Percentiles rank a stretch among this genome's conserved stretches.
These are phyloP conservation scores for Penstemon barbatus DNA, from an alignment of 257 asterid species.

Conservation along the genomic window DNA sequence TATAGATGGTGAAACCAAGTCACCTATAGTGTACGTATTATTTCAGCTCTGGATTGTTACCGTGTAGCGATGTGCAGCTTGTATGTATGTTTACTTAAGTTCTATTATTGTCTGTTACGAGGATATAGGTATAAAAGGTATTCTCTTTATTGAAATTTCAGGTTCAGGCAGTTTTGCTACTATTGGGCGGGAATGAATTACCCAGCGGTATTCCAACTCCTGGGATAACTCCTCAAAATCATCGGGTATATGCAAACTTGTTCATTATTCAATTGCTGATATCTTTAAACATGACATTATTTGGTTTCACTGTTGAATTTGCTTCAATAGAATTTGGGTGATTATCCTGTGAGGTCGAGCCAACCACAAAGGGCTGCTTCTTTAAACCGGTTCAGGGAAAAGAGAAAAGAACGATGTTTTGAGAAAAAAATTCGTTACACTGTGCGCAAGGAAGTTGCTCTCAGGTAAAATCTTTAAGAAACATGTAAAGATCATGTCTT, in stretches of 20 bases:
- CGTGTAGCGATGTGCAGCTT: background rate
- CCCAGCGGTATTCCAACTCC: slow-evolving; percentile 68
- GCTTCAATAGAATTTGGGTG: slow-evolving; percentile 54
- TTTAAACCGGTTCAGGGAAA: slow-evolving; percentile 86
- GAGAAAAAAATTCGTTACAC: slow-evolving; percentile 92
- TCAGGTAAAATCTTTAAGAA: slow-evolving; percentile 52
- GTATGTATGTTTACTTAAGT: slow-evolving; percentile 3
- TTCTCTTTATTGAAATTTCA: slow-evolving; percentile 31
- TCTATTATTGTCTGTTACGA: background rate
- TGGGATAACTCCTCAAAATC: slow-evolving; percentile 64
- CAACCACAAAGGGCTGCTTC: slow-evolving; percentile 94
- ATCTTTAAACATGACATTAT: background rate
- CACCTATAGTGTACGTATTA: background rate
- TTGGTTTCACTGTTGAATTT: slow-evolving; percentile 25
- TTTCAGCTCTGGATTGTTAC: background rate
- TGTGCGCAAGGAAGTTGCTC: slow-evolving; percentile 98
- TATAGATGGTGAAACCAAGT: background rate
- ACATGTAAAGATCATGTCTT: background rate
- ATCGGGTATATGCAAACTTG: slow-evolving; percentile 46
- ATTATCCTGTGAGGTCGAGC: slow-evolving; percentile 73
- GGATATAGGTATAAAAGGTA: background rate
- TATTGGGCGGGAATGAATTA: slow-evolving; percentile 86
- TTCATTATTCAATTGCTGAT: slow-evolving; percentile 15
- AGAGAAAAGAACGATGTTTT: slow-evolving; percentile 90
- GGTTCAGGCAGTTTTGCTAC: slow-evolving; percentile 83